These are phyloP conservation scores for Aspergillus awamori DNA, from an alignment of 2,329 filamentous ascomycete species.

Conservation along the genomic window DNA sequence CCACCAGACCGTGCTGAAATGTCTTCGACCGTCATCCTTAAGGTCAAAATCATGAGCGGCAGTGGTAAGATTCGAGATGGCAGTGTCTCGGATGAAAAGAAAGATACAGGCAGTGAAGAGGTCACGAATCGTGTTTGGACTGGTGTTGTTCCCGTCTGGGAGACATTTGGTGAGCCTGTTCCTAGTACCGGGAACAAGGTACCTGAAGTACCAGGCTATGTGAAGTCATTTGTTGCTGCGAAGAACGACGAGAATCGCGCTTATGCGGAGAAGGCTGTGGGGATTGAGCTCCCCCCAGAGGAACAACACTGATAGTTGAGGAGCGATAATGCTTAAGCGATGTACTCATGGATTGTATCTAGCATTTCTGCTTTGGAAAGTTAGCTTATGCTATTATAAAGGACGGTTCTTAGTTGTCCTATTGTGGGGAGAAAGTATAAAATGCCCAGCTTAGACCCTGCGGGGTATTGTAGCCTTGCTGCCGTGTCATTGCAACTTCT, in stretches of 20 bases:
- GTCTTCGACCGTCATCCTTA: constrained; percentile 72
- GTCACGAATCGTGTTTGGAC: constrained; percentile 59
- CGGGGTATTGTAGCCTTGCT: neutral
- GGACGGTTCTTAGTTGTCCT: too few species aligned
- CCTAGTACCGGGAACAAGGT: constrained; percentile 63
- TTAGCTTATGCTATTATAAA: too few species aligned
- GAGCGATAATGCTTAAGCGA: too few species aligned
- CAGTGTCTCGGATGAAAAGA: constrained; percentile 62
- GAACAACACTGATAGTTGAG: constrained; percentile 31
- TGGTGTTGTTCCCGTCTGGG: constrained; percentile 67
- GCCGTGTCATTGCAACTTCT: neutral
- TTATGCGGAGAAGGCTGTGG: constrained; percentile 45
- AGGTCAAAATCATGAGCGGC: constrained; percentile 68
- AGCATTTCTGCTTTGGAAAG: too few species aligned
- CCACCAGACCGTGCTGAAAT: constrained; percentile 75
- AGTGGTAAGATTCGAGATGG: constrained; percentile 75
- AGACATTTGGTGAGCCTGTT: constrained; percentile 65
- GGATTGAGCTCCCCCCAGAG: constrained; percentile 30
- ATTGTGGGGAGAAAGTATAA: too few species aligned
- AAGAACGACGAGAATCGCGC: constrained; percentile 49
- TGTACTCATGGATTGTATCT: too few species aligned
- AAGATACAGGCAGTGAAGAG: constrained; percentile 54
- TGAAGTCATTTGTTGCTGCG: constrained; percentile 57
- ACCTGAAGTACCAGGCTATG: constrained; percentile 62
- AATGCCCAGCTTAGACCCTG: neutral